Evolutionary conservation across 768 basidiomycete species (phyloP).

Genomic region (Boletus bicolor): DNA sequence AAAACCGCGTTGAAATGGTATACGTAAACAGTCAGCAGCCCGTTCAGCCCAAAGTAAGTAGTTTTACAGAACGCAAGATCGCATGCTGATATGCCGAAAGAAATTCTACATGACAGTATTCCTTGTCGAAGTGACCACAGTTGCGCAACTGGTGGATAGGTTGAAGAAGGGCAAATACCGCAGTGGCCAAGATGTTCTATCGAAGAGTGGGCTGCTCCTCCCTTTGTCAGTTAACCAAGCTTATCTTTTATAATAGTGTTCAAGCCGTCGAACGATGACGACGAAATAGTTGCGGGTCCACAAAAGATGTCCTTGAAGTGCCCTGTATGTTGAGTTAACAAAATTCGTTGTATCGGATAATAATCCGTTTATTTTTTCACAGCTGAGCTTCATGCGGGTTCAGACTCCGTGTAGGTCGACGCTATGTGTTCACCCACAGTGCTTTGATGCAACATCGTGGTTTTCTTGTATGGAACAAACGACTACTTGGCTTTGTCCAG

Average conservation of each 20-base stretch:
- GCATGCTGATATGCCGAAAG: constrained; percentile 55
- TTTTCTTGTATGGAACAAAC: constrained; percentile 94
- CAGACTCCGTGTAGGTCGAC: constrained; percentile 80
- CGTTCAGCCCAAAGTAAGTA: constrained; percentile 61
- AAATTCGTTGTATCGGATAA: background rate
- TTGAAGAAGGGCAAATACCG: constrained; percentile 67
- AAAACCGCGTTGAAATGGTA: constrained; percentile 80
- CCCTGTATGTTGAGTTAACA: constrained; percentile 58
- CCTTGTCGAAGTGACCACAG: constrained; percentile 75
- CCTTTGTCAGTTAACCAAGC: background rate
- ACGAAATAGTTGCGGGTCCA: constrained; percentile 88
- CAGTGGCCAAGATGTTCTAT: constrained; percentile 59
- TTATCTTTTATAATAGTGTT: constrained; percentile 45
- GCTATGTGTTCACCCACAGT: constrained; percentile 87
- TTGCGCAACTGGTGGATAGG: constrained; percentile 65
- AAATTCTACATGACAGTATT: constrained; percentile 85
- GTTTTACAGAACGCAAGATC: background rate
- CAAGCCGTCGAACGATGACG: constrained; percentile 62
- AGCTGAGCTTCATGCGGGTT: constrained; percentile 88
- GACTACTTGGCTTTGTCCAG: constrained; percentile 93
- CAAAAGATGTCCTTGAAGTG: constrained; percentile 92
- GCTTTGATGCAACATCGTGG: constrained; percentile 95
- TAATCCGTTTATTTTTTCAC: constrained; percentile 3
- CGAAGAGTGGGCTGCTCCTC: constrained; percentile 53
- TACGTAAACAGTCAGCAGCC: constrained; percentile 89